Percentiles rank a stretch among this genome's conserved stretches.
These are phyloP conservation scores for Neocatenulostroma microsporum DNA, from an alignment of 2,329 filamentous ascomycete genomes.

Conservation along the genomic window DNA sequence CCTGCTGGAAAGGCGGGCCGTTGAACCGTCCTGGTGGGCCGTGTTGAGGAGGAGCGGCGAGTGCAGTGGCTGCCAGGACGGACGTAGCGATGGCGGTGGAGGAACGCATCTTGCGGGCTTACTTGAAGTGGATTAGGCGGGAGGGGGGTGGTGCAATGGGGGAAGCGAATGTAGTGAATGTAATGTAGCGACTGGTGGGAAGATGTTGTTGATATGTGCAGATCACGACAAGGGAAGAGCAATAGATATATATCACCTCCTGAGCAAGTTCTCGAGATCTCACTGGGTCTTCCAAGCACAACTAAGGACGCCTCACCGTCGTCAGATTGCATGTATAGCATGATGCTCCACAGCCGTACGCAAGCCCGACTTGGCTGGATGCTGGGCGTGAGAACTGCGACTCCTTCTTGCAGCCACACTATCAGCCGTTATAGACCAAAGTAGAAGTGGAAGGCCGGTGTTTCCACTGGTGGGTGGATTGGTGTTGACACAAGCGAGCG, in stretches of 20 bases:
- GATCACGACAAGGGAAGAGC: background rate
- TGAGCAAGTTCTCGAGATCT: background rate
- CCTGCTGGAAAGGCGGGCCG: background rate
- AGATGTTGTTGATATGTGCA: constrained; percentile 1
- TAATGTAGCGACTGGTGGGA: background rate
- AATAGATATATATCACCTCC: background rate
- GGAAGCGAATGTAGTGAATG: constrained; percentile 1
- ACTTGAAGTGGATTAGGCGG: background rate
- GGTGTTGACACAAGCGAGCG: too few relatives aligned
- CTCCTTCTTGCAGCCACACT: background rate
- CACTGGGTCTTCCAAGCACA: background rate
- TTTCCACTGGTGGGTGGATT: background rate
- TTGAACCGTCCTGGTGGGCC: background rate
- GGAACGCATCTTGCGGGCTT: constrained; percentile 6
- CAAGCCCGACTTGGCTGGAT: background rate
- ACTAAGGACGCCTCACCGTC: background rate
- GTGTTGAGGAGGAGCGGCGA: constrained; percentile 4
- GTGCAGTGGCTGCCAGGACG: constrained; percentile 3
- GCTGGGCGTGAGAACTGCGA: constrained; percentile 1
- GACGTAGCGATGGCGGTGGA: constrained; percentile 1
- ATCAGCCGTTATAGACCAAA: background rate
- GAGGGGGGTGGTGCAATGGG: background rate
- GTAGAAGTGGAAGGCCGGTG: background rate
- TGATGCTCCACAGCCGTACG: background rate
- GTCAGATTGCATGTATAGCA: constrained; percentile 3